Conservation (phyloP, 768 basidiomycete species). For the Tylopilus plumbeoviolaceoides region DNA sequence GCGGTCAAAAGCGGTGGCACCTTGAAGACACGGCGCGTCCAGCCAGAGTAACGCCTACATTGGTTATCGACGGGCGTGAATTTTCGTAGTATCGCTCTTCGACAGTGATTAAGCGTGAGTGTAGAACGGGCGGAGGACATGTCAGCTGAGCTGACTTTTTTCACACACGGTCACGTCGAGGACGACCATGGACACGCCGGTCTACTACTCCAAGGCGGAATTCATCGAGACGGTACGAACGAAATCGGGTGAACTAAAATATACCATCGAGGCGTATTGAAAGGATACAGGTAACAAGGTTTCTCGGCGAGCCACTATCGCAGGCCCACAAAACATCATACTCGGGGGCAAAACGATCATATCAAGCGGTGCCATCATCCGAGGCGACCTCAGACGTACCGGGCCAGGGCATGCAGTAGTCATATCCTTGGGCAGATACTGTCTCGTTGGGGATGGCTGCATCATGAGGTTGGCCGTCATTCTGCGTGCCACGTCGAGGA, state of each 20-base stretch:
- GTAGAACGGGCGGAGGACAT: slow-evolving; percentile 10
- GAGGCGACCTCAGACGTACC: slow-evolving; percentile 87
- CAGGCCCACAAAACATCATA: slow-evolving; percentile 94
- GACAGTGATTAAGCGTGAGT: slow-evolving; percentile 14
- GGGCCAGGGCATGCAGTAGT: slow-evolving; percentile 92
- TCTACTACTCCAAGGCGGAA: slow-evolving; percentile 78
- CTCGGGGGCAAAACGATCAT: slow-evolving; percentile 97
- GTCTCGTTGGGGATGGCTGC: slow-evolving; percentile 83
- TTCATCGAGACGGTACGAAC: slow-evolving; percentile 82
- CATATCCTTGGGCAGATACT: slow-evolving; percentile 90
- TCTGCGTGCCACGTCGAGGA: not conserved
- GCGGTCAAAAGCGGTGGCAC: not conserved
- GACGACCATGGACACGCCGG: slow-evolving; percentile 58
- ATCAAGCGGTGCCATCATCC: slow-evolving; percentile 82
- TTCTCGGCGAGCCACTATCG: slow-evolving; percentile 84
- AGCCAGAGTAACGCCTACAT: slow-evolving; percentile 4
- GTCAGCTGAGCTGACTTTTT: not conserved
- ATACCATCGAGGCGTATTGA: slow-evolving; percentile 4
- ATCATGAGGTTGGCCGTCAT: slow-evolving; percentile 67
- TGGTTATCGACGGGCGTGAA: not conserved
- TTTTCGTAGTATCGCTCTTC: slow-evolving; percentile 3
- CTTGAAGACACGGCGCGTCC: not conserved
- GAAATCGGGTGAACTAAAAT: not conserved
- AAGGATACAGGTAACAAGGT: slow-evolving; percentile 98
- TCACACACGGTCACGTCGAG: not conserved